Evolutionary conservation across 306 rosid genomes (phyloP), one percentile per base, ranked within the genome.

Genomic region (Cicer cuneatum): DNA sequence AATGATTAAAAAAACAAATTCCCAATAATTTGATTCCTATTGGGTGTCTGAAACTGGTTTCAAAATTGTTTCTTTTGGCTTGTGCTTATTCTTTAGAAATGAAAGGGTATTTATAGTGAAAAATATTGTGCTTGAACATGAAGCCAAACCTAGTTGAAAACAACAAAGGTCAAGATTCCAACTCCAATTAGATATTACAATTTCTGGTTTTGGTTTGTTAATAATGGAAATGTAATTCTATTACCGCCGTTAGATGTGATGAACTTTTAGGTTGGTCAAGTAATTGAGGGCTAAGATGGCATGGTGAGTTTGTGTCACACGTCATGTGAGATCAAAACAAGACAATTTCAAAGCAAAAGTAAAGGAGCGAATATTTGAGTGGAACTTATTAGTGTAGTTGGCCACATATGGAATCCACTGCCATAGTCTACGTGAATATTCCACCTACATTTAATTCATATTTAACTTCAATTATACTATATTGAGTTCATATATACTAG

Each of bases 161-260:
- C 0, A 57, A 40, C 6, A 41, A 0, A 6, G 1, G 15, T 9
- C 41, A 45, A 4, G 12, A 72, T 42, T 53, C 37, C 59, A 53
- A 82, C 60, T 79, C 78, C 71, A 72, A 74, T 29, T 81, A 86
- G 84, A 88, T 86, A 89, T 85, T 85, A 11, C 8, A n/a, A 46
- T 29, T 12, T 0, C 4, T 38, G 7, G 6, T 19, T 8, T 63
- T 11, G 35, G 12, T 40, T 67, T 56, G 45, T 12, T 29, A 4
- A 5, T 29, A 29, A 29, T 29, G 35, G 5, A 29, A 2, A 14
- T 11, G 8, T 12, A 16, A 42, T 5, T 60, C 0, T 0, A 66
- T 43, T 15, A 15, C 0, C 70, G 14, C 78, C 81, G 82, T 82
- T 12, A 0, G 85, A 62, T 84, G 38, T 7, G 49, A 56, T n/a